Base-by-base conservation (phyloP, 805 yeast species). In the Starmerella stigmatis region DNA sequence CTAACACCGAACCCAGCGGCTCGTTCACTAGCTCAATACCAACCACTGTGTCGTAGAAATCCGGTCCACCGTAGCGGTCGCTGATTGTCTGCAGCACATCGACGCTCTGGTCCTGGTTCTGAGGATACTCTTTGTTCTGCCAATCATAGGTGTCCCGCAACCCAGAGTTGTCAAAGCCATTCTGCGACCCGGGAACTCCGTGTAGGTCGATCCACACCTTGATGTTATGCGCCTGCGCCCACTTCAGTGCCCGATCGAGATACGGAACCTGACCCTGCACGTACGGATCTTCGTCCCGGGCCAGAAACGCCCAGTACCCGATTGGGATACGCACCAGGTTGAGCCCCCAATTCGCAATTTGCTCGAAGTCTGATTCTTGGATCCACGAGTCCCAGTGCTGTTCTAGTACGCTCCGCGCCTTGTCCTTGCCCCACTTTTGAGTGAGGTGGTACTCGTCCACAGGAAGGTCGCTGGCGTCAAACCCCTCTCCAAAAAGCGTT, bases 101-200 rank as follows among this genome's bases (percentile, higher is more conserved):
- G 41, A 74, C 57, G 1, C 94, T 79, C 15, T 74, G 55, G 26
- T 69, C 63, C 36, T 72, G 65, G 58, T 80, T 78, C 36, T 70
- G 59, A n/a, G n/a, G n/a, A 57, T 31, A 72, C 28, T 21, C 16
- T 7, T 27, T 27, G 43, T 26, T 34, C 43, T 50, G 81, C 76
- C 82, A 86, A 3, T 62, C 63, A 39, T 69, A 59, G 2, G 56
- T 31, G 59, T 81, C 96, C 57, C 94, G 74, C 51, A 75, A 66
- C 22, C 97, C 97, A 8, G 94, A 84, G 68, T 88, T 88, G 64
- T 88, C 97, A 59, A 86, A 89, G 12, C 96, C 96, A 61, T 88
- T 88, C 64, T 88, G 97, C 19, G 94, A 82, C 19, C 96, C 96
- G 27, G 95, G 94, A n/a, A 82, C 94, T 51, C 96, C 96, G 61